Evolutionary conservation across 495 filamentous ascomycete species (phyloP), one percentile per base, ranked within the genome.

Genomic region (Chlorociboria aeruginascens): DNA sequence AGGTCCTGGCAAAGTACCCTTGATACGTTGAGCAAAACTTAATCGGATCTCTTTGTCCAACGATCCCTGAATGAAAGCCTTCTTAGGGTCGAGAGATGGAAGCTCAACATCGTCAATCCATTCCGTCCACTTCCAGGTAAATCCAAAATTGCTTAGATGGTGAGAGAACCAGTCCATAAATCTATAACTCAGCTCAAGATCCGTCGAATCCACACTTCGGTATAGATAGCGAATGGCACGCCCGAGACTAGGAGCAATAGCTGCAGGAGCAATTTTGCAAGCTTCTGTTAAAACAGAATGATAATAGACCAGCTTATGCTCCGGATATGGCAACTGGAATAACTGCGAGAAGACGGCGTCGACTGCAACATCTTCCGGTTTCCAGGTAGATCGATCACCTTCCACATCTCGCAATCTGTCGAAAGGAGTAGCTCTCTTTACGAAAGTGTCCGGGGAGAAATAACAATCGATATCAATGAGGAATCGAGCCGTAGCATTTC

Each of bases 101-200:
- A 89, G 76, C 9, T 78, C 75, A 13, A 95, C 74, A 64, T 97
- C 87, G 34, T 93, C 87, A 47, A 84, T 76, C 92, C 92, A 99
- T 67, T 99, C 92, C 14, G 83, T 83, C 92, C 92, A 99, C 67
- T 97, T 97, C 92, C 92, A 99, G 3, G 93, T 92, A 58, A 97
- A 99, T 34, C 94, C 92, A 58, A 97, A 99, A 66, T 99, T 99
- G 64, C 88, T 95, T 55, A 99, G 62, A 68, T 99, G 92, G 59
- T 99, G 93, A 11, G 89, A 75, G 58, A 99, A 99, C 92, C 92
- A 99, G 62, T 97, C 92, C 59, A 93, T 70, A 66, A 96, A 97
- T 12, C 92, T 80, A 62, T 85, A 81, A 48, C 67, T 74, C 33
- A 99, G 66, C 66, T 99, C 93, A 35, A 93, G 63, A 57, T 99